Percentiles rank a stretch among this genome's conserved stretches.
phyloP scores from a whole-genome alignment of 2,329 filamentous ascomycete species.

The Cadophora luteo-olivacea region DNA sequence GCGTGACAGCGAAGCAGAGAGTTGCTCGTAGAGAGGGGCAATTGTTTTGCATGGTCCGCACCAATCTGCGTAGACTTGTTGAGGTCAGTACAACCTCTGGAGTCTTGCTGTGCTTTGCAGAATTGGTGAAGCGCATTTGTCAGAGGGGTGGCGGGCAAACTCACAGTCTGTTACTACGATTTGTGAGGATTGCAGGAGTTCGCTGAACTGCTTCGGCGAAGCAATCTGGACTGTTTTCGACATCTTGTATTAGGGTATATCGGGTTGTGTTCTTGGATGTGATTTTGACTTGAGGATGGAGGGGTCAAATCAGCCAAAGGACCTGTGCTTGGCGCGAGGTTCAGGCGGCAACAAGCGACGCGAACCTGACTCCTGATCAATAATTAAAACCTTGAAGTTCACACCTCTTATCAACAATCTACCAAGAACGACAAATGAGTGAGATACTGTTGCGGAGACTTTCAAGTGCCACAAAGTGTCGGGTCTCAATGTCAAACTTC shows the following conservation, averaged over 20 bases:
- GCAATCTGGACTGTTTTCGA: conserved; percentile 53
- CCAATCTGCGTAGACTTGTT: conserved; percentile 84
- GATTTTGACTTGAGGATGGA: background rate
- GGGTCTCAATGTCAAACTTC: no score
- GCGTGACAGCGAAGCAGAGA: conserved; percentile 74
- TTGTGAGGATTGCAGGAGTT: conserved; percentile 72
- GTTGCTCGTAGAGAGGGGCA: conserved; percentile 80
- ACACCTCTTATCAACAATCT: background rate
- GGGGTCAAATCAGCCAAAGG: conserved; percentile 8
- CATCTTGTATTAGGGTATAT: conserved; percentile 35
- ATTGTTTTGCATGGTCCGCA: conserved; percentile 85
- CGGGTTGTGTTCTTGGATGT: conserved; percentile 4
- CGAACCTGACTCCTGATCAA: conserved; percentile 1
- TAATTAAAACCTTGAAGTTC: background rate
- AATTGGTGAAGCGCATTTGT: conserved; percentile 17
- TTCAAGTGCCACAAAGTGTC: background rate
- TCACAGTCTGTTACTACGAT: conserved; percentile 90
- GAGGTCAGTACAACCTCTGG: conserved; percentile 27
- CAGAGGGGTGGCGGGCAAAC: conserved; percentile 48
- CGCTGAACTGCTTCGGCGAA: conserved; percentile 68
- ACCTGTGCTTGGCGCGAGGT: conserved; percentile 12
- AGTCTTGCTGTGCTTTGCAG: background rate
- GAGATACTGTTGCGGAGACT: background rate
- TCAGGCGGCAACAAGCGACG: conserved; percentile 17
- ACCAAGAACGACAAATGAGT: background rate